Evolutionary conservation across 768 basidiomycete species (phyloP).

Genomic region (Asterophora parasitica): DNA sequence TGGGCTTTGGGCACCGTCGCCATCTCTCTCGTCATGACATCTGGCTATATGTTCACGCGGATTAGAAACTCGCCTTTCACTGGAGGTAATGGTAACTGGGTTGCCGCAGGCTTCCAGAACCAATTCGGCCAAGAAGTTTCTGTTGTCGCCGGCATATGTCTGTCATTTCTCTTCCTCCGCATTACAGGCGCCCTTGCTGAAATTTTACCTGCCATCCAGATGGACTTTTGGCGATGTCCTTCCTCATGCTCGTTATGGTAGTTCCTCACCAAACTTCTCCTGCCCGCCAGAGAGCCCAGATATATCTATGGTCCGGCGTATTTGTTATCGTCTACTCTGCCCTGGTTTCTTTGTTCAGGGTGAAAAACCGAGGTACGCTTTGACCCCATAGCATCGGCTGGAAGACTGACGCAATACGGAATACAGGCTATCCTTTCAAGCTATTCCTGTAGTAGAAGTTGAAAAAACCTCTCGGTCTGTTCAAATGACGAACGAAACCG

Average conservation of each 20-base stretch:
- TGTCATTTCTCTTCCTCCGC: slow-evolving; percentile 28
- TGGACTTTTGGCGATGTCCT: slow-evolving; percentile 71
- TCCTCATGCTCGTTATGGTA: slow-evolving; percentile 76
- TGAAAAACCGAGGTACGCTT: slow-evolving; percentile 81
- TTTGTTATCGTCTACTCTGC: slow-evolving; percentile 83
- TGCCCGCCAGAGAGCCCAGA: slow-evolving; percentile 71
- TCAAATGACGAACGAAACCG: too few relatives aligned
- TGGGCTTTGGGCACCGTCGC: slow-evolving; percentile 65
- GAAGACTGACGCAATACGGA: neutral
- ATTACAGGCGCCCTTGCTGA: neutral
- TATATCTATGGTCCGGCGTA: slow-evolving; percentile 86
- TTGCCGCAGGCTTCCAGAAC: slow-evolving; percentile 83
- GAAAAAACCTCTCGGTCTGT: neutral
- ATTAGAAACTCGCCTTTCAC: slow-evolving; percentile 78
- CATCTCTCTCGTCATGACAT: slow-evolving; percentile 76
- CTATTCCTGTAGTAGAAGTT: slow-evolving; percentile 41
- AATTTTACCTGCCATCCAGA: slow-evolving; percentile 50
- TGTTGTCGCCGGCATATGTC: slow-evolving; percentile 82
- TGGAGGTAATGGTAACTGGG: slow-evolving; percentile 66
- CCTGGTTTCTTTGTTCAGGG: slow-evolving; percentile 78
- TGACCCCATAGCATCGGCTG: neutral
- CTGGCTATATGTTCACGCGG: slow-evolving; percentile 94
- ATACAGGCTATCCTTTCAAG: slow-evolving; percentile 74
- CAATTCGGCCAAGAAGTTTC: slow-evolving; percentile 93
- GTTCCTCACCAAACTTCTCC: slow-evolving; percentile 75